Evolutionary conservation across 2,329 filamentous ascomycete genomes (phyloP).

Genomic region (Fusarium goolgardi): DNA sequence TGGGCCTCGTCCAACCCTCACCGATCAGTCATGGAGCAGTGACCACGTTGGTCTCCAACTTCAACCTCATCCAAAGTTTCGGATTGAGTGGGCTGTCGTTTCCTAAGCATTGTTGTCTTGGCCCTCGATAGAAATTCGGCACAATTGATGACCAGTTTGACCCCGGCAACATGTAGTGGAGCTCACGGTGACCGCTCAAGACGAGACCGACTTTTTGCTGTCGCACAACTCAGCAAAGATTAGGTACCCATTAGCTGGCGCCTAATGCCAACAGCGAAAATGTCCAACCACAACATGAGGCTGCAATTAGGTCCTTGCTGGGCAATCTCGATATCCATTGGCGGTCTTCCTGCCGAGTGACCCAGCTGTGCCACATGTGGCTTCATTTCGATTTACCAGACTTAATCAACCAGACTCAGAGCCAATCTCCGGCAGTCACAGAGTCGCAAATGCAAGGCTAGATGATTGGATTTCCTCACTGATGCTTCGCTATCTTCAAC

Average conservation of each 20-base stretch:
- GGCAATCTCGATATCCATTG: slow-evolving; percentile 27
- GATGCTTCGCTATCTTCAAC: slow-evolving; percentile 19
- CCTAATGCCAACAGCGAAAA: slow-evolving; percentile 32
- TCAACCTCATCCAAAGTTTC: slow-evolving; percentile 26
- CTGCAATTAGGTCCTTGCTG: slow-evolving; percentile 39
- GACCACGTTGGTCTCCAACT: slow-evolving; percentile 32
- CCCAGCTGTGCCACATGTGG: slow-evolving; percentile 33
- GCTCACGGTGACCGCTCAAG: slow-evolving; percentile 32
- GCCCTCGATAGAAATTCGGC: slow-evolving; percentile 32
- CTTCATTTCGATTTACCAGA: slow-evolving; percentile 18
- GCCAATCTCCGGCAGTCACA: slow-evolving; percentile 18
- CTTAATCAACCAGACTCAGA: slow-evolving; percentile 8
- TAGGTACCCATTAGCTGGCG: slow-evolving; percentile 40
- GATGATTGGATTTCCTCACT: slow-evolving; percentile 13
- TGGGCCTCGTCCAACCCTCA: slow-evolving; percentile 36
- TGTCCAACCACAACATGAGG: slow-evolving; percentile 42
- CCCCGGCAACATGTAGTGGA: slow-evolving; percentile 37
- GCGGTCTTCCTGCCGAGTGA: slow-evolving; percentile 18
- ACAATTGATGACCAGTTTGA: slow-evolving; percentile 28
- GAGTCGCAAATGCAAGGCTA: slow-evolving; percentile 18
- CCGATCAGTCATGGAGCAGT: slow-evolving; percentile 28
- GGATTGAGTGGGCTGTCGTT: slow-evolving; percentile 19
- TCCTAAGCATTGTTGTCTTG: slow-evolving; percentile 28
- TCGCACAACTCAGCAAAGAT: slow-evolving; percentile 32
- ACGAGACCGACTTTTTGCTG: slow-evolving; percentile 45